These are phyloP conservation scores for Amauroascus verrucosus DNA, from an alignment of 2,329 filamentous ascomycete genomes.

Conservation along the genomic window DNA sequence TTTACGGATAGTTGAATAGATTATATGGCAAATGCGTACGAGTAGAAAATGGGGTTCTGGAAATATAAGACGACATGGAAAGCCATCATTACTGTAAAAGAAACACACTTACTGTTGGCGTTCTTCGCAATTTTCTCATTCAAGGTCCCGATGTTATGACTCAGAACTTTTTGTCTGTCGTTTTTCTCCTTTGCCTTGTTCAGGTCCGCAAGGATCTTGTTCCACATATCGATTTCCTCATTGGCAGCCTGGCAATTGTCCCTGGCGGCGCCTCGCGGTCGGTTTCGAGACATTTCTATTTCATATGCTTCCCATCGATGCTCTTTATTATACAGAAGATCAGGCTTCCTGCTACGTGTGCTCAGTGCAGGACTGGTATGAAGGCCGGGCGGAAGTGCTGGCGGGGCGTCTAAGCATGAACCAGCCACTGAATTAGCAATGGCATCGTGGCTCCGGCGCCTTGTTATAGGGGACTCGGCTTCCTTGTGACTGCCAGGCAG, in stretches of 20 bases:
- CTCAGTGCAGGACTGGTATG: not conserved
- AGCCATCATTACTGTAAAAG: not conserved
- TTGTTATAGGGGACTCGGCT: too few species aligned
- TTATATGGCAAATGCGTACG: too few species aligned
- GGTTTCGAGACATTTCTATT: constrained; percentile 33
- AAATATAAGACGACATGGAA: not conserved
- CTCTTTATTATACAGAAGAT: not conserved
- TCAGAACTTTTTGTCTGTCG: constrained; percentile 32
- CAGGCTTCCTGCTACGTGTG: constrained; percentile 10
- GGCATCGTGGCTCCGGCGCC: not conserved
- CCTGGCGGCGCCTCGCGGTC: constrained; percentile 31
- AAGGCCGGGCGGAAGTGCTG: not conserved
- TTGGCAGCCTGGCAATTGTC: constrained; percentile 37
- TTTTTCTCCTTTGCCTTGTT: constrained; percentile 37
- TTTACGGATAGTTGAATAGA: too few species aligned
- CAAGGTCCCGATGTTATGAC: constrained; percentile 32
- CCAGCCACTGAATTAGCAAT: not conserved
- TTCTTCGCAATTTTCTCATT: constrained; percentile 38
- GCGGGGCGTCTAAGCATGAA: not conserved
- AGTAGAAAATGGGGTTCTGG: too few species aligned
- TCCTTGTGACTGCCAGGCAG: too few species aligned
- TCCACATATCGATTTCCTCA: constrained; percentile 39
- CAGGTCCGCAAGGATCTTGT: constrained; percentile 35
- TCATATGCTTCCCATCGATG: constrained; percentile 5
- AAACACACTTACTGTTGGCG: constrained; percentile 31